Base-by-base conservation (phyloP, 306 rosid genomes). In the Macrotyloma uniflorum region DNA sequence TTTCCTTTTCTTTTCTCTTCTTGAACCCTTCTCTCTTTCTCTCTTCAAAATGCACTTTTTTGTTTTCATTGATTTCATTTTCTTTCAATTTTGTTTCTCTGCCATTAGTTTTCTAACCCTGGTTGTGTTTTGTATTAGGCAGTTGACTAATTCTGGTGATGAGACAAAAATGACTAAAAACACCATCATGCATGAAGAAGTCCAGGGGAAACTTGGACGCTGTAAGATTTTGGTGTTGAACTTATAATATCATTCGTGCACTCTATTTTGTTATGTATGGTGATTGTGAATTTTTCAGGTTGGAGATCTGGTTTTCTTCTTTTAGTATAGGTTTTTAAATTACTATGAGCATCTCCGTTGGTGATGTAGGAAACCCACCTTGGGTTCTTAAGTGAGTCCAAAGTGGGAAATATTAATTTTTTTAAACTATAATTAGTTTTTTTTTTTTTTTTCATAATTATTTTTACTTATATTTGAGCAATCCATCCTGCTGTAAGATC, bases 121-220 rank as follows among this genome's bases (percentile, higher is more conserved):
- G 10, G 11, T 55, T 78, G 53, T 47, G 54, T 51, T 14, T 72
- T 36, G 20, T 22, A 22, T 30, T 38, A 30, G 58, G 11, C 13
- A 63, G 12, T 38, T 6, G 49, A 20, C 20, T 40, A 68, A 20
- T 75, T 33, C 30, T 53, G 58, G 50, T 2, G 61, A 70, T 4
- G 59, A 18, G 51, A 63, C 64, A 13, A 76, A 58, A 50, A n/a
- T 12, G 42, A 72, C 83, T 15, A 78, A 67, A 62, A 50, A 76
- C 40, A 19, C 18, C 30, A 20, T 20, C 10, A 8, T 74, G 81
- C 4, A 28, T 40, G 76, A 33, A 47, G 71, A 53, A 49, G 54
- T 77, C 11, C 16, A 2, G 6, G 72, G 55, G 55, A 80, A 71
- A 47, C 32, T 8, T 1, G 15, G 4, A 35, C 46, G 54, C 1